Conservation (phyloP, 1,139 yeast species). For the Nakaseomyces glabratus region DNA sequence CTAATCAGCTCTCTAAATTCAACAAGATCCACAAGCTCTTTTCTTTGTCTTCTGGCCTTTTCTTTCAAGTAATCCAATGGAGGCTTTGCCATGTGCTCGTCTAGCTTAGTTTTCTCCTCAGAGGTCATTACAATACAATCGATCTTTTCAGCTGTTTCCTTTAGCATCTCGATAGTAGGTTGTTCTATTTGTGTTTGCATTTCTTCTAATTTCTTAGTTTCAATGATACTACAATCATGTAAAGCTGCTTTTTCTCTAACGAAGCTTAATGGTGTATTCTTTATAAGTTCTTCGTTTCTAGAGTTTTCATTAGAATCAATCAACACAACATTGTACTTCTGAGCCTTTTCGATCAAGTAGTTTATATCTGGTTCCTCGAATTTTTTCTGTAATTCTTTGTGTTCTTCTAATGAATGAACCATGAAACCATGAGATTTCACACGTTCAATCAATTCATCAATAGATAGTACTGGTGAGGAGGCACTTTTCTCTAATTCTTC, state of each 20-base stretch:
- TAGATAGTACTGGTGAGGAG: constrained; percentile 2
- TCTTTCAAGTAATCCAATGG: constrained; percentile 13
- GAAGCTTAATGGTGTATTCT: constrained; percentile 4
- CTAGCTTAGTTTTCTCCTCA: constrained; percentile 5
- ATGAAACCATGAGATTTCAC: constrained; percentile 4
- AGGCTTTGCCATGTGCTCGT: constrained; percentile 9
- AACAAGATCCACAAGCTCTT: constrained; percentile 8
- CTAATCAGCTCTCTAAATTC: constrained; percentile 20
- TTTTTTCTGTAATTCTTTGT: constrained; percentile 4
- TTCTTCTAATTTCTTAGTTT: constrained; percentile 8
- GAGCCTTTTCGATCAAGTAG: constrained; percentile 22
- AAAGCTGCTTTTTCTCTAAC: constrained; percentile 5
- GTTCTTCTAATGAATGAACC: constrained; percentile 3
- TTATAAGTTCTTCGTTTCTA: constrained; percentile 4
- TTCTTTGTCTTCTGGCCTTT: constrained; percentile 4
- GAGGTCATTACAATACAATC: constrained; percentile 7
- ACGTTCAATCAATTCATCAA: constrained; percentile 4
- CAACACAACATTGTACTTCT: constrained; percentile 1
- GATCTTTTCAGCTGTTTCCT: constrained; percentile 5
- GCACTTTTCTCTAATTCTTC: constrained; percentile 18
- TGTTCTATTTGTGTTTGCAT: constrained; percentile 18
- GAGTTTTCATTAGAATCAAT: not conserved
- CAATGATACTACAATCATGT: constrained; percentile 2
- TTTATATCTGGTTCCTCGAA: constrained; percentile 8
- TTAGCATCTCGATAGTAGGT: constrained; percentile 14